These are phyloP conservation scores for Rheum nobile DNA, from an alignment of 148 eudicot genomes.

Conservation along the genomic window DNA sequence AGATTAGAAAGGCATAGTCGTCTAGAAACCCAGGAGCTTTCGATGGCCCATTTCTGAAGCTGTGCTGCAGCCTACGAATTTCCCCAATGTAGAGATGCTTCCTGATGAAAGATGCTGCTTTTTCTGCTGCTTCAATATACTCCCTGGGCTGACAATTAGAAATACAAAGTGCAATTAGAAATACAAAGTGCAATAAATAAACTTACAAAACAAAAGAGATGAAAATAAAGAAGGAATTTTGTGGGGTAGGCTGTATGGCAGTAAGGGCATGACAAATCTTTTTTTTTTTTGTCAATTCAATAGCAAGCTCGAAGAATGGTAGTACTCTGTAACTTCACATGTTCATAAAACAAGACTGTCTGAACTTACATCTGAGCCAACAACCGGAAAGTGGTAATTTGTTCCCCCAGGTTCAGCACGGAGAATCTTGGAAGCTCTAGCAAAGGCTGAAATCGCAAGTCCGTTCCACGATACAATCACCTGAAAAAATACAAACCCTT, in stretches of 20 bases:
- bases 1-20: constrained; percentile 83
- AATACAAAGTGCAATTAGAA: neutral
- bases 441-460: constrained; percentile 79
- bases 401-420: constrained; percentile 54
- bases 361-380: constrained; percentile 55
- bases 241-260: neutral
- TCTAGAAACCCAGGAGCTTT: constrained; percentile 94
- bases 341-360: no score
- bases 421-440: constrained; percentile 84
- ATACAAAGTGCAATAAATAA: neutral
- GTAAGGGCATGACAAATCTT: neutral
- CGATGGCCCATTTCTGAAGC: constrained; percentile 87
- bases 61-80: constrained; percentile 57
- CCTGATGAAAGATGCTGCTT: constrained; percentile 63
- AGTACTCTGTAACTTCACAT: no score
- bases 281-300: neutral
- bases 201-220: neutral
- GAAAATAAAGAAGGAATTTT: neutral
- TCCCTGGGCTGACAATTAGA: constrained; percentile 44
- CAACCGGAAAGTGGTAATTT: constrained; percentile 60
- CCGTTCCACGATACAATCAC: constrained; percentile 98
- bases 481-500: constrained; percentile 20
- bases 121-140: constrained; percentile 72
- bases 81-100: constrained; percentile 47
- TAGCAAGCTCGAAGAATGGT: neutral